Evolutionary conservation across 495 filamentous ascomycete species (phyloP).

Genomic region (Aspergillus asperescens): DNA sequence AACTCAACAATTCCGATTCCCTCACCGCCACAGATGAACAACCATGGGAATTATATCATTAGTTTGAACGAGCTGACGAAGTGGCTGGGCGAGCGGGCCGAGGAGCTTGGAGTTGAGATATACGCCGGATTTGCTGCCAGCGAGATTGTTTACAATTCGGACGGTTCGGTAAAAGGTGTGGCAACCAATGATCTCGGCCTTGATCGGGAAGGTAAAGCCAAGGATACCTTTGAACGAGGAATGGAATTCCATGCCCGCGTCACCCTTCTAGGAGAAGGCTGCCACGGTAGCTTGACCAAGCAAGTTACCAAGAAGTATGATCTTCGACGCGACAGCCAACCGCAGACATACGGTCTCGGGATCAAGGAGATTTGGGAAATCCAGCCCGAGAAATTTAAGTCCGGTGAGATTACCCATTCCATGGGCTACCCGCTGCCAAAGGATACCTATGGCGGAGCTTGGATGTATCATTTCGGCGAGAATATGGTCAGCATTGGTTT

Average conservation of each 20-base stretch:
- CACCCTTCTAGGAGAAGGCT: slow-evolving; percentile 93
- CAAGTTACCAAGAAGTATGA: slow-evolving; percentile 95
- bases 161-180: slow-evolving; percentile 88
- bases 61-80: slow-evolving; percentile 90
- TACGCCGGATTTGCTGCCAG: slow-evolving; percentile 94
- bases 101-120: slow-evolving; percentile 96
- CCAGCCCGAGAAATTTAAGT: slow-evolving; percentile 82
- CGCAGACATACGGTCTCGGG: slow-evolving; percentile 91
- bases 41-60: slow-evolving; percentile 95
- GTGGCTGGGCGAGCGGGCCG: slow-evolving; percentile 91
- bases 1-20: slow-evolving; percentile 72
- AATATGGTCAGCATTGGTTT: slow-evolving; percentile 93
- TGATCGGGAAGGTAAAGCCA: slow-evolving; percentile 72
- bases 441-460: slow-evolving; percentile 93
- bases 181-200: slow-evolving; percentile 94
- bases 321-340: slow-evolving; percentile 79
- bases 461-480: slow-evolving; percentile 98
- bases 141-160: slow-evolving; percentile 80
- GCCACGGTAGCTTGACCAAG: slow-evolving; percentile 94
- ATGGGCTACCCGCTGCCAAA: slow-evolving; percentile 87
- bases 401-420: slow-evolving; percentile 81
- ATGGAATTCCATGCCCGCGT: slow-evolving; percentile 98
- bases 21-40: slow-evolving; percentile 94
- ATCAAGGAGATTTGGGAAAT: slow-evolving; percentile 98
- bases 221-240: slow-evolving; percentile 86